Conservation (phyloP, 2,329 filamentous ascomycete species). For the Fusarium virguliforme region DNA sequence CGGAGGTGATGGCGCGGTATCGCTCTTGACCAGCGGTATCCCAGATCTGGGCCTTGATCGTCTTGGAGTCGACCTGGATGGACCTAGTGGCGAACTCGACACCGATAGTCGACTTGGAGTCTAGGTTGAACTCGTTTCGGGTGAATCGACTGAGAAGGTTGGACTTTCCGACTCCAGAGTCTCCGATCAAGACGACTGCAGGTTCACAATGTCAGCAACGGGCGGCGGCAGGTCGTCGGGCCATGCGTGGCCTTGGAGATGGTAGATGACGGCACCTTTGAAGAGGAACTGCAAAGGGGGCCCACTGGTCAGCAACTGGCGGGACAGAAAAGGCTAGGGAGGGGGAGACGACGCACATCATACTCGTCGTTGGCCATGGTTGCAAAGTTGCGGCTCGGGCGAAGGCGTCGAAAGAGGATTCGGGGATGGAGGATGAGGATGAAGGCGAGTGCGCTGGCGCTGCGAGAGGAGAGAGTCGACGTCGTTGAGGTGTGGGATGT, state of each 20-base stretch:
- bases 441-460: constrained; percentile 45
- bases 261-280: constrained; percentile 79
- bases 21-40: constrained; percentile 99
- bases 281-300: constrained; percentile 86
- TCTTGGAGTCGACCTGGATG: constrained; percentile 99
- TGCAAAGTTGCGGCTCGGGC: constrained; percentile 54
- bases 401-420: constrained; percentile 32
- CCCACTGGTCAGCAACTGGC: constrained; percentile 54
- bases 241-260: constrained; percentile 39
- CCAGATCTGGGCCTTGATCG: constrained; percentile 99
- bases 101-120: constrained; percentile 99
- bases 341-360: constrained; percentile 79
- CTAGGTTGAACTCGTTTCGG: constrained; percentile 99
- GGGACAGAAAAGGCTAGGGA: constrained; percentile 42
- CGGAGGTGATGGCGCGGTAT: constrained; percentile 98
- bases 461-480: constrained; percentile 48
- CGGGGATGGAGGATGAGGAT: constrained; percentile 37
- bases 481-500: constrained; percentile 54
- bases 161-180: constrained; percentile 99
- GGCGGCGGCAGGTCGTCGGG: constrained; percentile 31
- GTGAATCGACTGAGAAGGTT: constrained; percentile 99
- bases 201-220: constrained; percentile 53
- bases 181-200: constrained; percentile 96
- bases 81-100: constrained; percentile 99
- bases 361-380: constrained; percentile 99